phyloP scores from a whole-genome alignment of 305 asterid genomes.

The Rubia peregrina region DNA sequence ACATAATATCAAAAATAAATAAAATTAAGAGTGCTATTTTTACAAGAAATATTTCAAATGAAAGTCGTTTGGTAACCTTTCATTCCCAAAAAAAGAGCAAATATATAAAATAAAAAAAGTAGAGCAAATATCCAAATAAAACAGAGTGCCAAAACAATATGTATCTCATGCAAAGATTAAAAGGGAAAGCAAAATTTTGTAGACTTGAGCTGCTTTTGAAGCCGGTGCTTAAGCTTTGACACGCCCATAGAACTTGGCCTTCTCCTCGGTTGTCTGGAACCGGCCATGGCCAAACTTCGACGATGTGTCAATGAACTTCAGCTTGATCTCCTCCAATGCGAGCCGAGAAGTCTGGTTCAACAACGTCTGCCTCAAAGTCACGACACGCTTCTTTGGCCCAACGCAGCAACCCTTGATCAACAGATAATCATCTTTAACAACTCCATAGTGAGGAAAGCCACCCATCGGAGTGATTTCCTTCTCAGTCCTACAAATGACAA shows the following conservation, averaged over 20 bases:
- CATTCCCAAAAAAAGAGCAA: no score
- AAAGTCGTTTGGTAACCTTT: no score
- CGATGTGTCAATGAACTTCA: slow-evolving; percentile 80
- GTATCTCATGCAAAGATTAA: no score
- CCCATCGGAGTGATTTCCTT: slow-evolving; percentile 88
- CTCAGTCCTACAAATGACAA: slow-evolving; percentile 51
- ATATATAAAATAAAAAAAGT: no score
- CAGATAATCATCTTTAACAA: slow-evolving; percentile 75
- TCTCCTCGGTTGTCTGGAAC: slow-evolving; percentile 78
- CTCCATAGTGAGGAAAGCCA: slow-evolving; percentile 85
- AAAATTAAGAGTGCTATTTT: no score
- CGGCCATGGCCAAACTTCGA: slow-evolving; percentile 92
- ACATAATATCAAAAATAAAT: no score
- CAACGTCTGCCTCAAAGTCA: slow-evolving; percentile 67
- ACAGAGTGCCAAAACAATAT: no score
- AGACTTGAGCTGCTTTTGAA: neutral
- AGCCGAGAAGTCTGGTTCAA: slow-evolving; percentile 71
- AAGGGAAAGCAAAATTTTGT: no score
- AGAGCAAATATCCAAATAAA: no score
- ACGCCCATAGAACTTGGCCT: slow-evolving; percentile 61
- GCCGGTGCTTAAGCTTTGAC: slow-evolving; percentile 38
- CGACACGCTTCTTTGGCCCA: slow-evolving; percentile 84
- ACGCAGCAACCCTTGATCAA: slow-evolving; percentile 85
- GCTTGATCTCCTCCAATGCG: slow-evolving; percentile 71
- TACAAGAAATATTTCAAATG: no score